Base-by-base conservation (phyloP, 2,329 filamentous ascomycete genomes). In the Aspergillus quadricinctus region DNA sequence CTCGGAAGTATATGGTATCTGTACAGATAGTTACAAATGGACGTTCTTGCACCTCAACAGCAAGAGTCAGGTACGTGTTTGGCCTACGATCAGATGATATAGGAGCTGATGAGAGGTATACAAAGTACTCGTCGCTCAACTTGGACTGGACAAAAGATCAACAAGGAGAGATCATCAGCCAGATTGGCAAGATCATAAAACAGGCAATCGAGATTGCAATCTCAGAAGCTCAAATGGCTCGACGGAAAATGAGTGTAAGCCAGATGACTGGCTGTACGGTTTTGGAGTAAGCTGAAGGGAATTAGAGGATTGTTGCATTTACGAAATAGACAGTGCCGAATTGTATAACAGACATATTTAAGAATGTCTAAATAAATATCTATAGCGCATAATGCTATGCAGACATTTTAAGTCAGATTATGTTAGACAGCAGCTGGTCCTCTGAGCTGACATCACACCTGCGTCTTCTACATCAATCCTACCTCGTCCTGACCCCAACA, bases 1-100 rank as follows among this genome's bases (percentile, higher is more conserved):
- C 17, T 23, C 35, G 25, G 50, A 35, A 17, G 19, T 52, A 21
- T 52, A 52, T 29, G 50, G 37, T n/a, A 11, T 52, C 17, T 52
- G 50, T 29, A 52, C 50, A 17, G 50, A 52, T 28, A 52, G 50
- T 21, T 45, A 52, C 21, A 52, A 25, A 27, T 52, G 50, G 50
- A 52, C 50, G 4, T 52, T 52, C 37, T 45, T 52, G 50, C 50
- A 52, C 23, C 37, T 52, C 23, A 52, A 23, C n/a, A 23, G 27
- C 37, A 21, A 52, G 7, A 35, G 50, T 35, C 37, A 29, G 14
- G 50, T 52, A 43, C 5, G 50, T 52, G 9, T 52, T n/a, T 7
- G 3, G 5, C 14, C 31, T 6, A 35, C 10, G 5, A 2, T 35
- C 17, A 14, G 31, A 35, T 37, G 31, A 37, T 7, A 35, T 35